These are phyloP conservation scores for Coprinopsis marcescibilis DNA, from an alignment of 768 basidiomycete genomes.

Conservation along the genomic window DNA sequence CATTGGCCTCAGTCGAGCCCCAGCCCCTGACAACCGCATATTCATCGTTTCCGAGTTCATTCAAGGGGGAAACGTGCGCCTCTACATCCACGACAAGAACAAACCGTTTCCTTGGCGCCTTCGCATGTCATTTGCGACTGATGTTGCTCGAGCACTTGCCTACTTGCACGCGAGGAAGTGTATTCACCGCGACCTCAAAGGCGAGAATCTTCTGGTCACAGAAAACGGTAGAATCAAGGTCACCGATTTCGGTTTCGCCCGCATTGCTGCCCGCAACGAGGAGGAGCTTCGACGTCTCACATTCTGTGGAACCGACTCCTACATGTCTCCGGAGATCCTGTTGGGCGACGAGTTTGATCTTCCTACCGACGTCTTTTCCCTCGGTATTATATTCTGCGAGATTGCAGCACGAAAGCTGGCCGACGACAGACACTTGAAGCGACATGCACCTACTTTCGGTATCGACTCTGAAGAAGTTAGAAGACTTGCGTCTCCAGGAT, in stretches of 20 bases:
- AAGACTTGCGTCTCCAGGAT: conserved; percentile 59
- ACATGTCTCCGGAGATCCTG: conserved; percentile 97
- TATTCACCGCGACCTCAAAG: conserved; percentile 90
- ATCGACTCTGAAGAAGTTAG: conserved; percentile 74
- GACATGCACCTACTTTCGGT: conserved; percentile 72
- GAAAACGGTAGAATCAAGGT: conserved; percentile 92
- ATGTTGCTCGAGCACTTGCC: conserved; percentile 91
- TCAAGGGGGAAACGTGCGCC: conserved; percentile 84
- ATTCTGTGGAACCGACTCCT: conserved; percentile 86
- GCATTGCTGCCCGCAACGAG: conserved; percentile 88
- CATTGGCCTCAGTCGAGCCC: conserved; percentile 82
- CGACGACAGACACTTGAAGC: conserved; percentile 73
- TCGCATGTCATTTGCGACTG: conserved; percentile 90
- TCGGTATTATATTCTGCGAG: conserved; percentile 91
- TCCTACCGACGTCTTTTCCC: conserved; percentile 90
- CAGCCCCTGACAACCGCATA: conserved; percentile 74
- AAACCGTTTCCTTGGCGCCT: conserved; percentile 91
- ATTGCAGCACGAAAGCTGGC: conserved; percentile 82
- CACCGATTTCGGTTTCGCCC: conserved; percentile 97
- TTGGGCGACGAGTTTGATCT: conserved; percentile 89
- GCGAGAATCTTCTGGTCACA: conserved; percentile 95
- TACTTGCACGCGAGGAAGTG: conserved; percentile 94
- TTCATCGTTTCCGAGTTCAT: conserved; percentile 96
- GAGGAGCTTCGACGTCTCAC: conserved; percentile 85
- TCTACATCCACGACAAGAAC: conserved; percentile 81